Evolutionary conservation across 179 eudicot genomes (phyloP).

Genomic region (Actinidia arguta): DNA sequence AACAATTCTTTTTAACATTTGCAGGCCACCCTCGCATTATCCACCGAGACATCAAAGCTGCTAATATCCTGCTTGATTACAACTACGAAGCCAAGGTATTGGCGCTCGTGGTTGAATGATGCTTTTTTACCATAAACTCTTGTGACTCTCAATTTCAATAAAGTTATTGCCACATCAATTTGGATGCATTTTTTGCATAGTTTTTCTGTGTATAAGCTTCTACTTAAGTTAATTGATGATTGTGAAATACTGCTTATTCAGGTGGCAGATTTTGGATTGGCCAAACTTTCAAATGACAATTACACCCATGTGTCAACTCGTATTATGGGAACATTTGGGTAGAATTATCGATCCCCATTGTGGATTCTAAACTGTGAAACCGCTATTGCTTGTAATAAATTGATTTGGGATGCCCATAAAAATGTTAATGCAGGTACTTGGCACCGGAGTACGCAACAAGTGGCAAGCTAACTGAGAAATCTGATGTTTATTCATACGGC

Average conservation of each 20-base stretch:
- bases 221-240: neutral
- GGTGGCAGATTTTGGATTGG: conserved; percentile 74
- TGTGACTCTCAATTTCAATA: neutral
- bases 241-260: conserved; percentile 18
- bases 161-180: neutral
- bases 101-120: neutral
- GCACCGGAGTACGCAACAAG: conserved; percentile 87
- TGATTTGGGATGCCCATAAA: neutral
- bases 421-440: conserved; percentile 55
- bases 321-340: conserved; percentile 87
- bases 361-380: neutral
- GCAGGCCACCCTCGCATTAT: conserved; percentile 48
- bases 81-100: conserved; percentile 46
- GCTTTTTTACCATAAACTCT: neutral
- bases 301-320: conserved; percentile 65
- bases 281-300: conserved; percentile 55
- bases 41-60: conserved; percentile 49
- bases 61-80: conserved; percentile 46
- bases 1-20: neutral
- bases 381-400: too few relatives aligned
- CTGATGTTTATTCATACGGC: conserved; percentile 65
- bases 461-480: conserved; percentile 69
- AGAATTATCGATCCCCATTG: conserved; percentile 13
- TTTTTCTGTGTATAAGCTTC: neutral
- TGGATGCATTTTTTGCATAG: neutral